A percentile compares a stretch with the other conserved stretches of the same genome.
These are phyloP conservation scores for Triticum monococcum DNA, from an alignment of 176 grass and related monocot genomes.

Conservation along the genomic window DNA sequence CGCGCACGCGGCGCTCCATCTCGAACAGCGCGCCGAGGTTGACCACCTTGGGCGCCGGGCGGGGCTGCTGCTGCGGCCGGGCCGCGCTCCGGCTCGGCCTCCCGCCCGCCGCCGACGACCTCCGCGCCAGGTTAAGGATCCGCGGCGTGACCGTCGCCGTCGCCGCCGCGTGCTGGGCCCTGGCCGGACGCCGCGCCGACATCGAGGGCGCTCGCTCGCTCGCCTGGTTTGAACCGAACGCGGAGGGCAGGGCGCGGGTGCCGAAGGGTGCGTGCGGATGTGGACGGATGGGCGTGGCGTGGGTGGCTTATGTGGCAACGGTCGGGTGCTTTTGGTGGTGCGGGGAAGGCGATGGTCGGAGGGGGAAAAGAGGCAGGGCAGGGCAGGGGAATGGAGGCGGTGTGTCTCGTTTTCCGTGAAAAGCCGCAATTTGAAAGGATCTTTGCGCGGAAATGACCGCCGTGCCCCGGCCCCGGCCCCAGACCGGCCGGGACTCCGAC, in stretches of 20 bases:
- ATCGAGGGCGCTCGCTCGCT: slow-evolving; percentile 6
- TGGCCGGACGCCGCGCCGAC: slow-evolving; percentile 47
- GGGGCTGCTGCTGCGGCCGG: slow-evolving; percentile 23
- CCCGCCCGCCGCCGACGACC: slow-evolving; percentile 17
- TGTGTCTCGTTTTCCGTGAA: slow-evolving; percentile 59
- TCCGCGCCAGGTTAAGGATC: slow-evolving; percentile 55
- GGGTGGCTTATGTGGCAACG: slow-evolving; percentile 39
- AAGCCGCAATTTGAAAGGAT: slow-evolving; percentile 69
- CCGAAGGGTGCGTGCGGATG: slow-evolving; percentile 17
- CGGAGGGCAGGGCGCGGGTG: not conserved
- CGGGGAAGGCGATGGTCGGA: slow-evolving; percentile 49
- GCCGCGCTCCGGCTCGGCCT: slow-evolving; percentile 14
- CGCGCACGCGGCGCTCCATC: slow-evolving; percentile 53
- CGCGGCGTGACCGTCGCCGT: slow-evolving; percentile 32
- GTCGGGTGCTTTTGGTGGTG: slow-evolving; percentile 41
- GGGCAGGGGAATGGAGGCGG: slow-evolving; percentile 25
- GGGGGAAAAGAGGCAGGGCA: slow-evolving; percentile 19
- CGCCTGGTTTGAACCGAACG: not conserved
- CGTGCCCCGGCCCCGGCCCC: slow-evolving; percentile 8
- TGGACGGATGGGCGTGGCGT: not conserved
- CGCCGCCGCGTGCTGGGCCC: slow-evolving; percentile 44
- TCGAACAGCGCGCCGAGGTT: slow-evolving; percentile 71
- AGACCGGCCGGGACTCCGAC: not conserved
- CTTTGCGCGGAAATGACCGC: slow-evolving; percentile 37
- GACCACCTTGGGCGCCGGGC: not conserved